phyloP scores from a whole-genome alignment of 2,329 filamentous ascomycete genomes.

The Zymoseptoria brevis region DNA sequence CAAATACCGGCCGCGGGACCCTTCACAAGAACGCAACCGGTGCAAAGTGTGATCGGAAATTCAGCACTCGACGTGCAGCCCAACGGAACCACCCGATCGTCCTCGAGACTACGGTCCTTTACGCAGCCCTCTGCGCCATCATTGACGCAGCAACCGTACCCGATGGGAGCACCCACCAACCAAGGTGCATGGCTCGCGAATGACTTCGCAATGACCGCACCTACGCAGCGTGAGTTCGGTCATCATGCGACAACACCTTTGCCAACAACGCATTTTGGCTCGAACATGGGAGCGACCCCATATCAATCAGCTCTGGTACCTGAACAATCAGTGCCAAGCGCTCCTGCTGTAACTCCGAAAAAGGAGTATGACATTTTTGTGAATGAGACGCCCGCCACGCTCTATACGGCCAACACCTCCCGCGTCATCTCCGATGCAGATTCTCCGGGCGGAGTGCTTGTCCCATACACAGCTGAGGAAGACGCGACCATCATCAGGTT shows the following conservation, averaged over 20 bases:
- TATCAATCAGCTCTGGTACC: not conserved
- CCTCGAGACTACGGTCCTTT: not conserved
- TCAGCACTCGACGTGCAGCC: not conserved
- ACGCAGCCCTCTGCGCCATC: not conserved
- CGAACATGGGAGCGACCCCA: not conserved
- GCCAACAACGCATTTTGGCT: not conserved
- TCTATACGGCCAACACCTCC: constrained; percentile 15
- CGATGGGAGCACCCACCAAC: not conserved
- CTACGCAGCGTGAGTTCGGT: not conserved
- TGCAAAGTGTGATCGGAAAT: not conserved
- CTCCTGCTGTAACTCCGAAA: not conserved
- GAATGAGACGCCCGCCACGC: not conserved
- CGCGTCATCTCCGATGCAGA: constrained; percentile 3
- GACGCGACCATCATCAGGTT: constrained; percentile 32
- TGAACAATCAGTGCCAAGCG: not conserved
- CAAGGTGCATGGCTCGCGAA: not conserved
- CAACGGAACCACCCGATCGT: not conserved
- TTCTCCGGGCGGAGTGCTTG: not conserved
- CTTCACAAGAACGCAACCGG: not conserved
- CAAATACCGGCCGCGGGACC: not conserved
- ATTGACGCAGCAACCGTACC: not conserved
- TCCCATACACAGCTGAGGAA: constrained; percentile 11
- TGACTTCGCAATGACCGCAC: not conserved
- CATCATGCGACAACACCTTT: not conserved
- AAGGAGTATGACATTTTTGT: not conserved